Percentiles rank a stretch among this genome's conserved stretches.
Evolutionary conservation across 2,329 filamentous ascomycete genomes (phyloP).

Genomic region (Helotiales sp.): DNA sequence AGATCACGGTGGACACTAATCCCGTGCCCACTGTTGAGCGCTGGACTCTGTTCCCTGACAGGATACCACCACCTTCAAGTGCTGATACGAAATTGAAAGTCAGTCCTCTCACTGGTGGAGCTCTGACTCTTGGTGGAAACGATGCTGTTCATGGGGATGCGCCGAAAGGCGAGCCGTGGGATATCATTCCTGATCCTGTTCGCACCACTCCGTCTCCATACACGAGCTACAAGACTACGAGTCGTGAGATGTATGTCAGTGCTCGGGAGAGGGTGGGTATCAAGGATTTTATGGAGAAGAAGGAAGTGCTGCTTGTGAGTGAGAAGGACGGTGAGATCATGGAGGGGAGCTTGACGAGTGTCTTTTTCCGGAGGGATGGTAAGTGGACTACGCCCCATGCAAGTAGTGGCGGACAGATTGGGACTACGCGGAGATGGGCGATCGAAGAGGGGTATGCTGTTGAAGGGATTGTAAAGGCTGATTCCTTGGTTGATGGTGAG

Average conservation of each 20-base stretch:
- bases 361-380: constrained; percentile 76
- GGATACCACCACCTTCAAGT: constrained; percentile 54
- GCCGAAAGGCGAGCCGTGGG: constrained; percentile 45
- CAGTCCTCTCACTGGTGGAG: constrained; percentile 40
- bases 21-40: constrained; percentile 48
- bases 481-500: constrained; percentile 72
- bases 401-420: constrained; percentile 79
- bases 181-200: constrained; percentile 57
- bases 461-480: constrained; percentile 65
- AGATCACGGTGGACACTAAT: constrained; percentile 50
- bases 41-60: constrained; percentile 61
- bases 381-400: constrained; percentile 82
- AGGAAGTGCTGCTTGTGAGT: constrained; percentile 80
- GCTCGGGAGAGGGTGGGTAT: constrained; percentile 69
- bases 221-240: constrained; percentile 86
- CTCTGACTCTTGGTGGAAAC: constrained; percentile 32
- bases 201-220: constrained; percentile 62
- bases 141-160: constrained; percentile 38
- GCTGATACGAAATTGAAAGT: constrained; percentile 30
- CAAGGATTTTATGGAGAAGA: constrained; percentile 49
- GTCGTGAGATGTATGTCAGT: constrained; percentile 71
- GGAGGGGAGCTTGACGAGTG: constrained; percentile 83
- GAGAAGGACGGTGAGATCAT: constrained; percentile 66
- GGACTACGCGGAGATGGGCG: constrained; percentile 85
- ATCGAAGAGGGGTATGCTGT: constrained; percentile 64